These are phyloP conservation scores for Orbilia javanica DNA, from an alignment of 2,329 filamentous ascomycete species.

Conservation along the genomic window DNA sequence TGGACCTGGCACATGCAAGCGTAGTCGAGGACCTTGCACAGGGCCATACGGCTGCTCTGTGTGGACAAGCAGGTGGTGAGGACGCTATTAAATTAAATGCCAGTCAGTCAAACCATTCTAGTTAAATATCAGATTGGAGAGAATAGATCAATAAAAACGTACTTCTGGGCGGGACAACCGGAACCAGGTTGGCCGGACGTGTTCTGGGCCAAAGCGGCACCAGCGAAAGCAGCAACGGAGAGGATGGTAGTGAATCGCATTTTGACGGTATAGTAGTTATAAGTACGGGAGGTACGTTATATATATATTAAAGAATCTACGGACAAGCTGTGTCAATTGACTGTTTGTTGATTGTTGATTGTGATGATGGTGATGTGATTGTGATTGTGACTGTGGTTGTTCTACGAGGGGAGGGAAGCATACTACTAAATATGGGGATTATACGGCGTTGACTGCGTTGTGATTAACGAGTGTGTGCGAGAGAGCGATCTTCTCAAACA, in stretches of 20 bases:
- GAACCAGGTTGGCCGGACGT: constrained; percentile 13
- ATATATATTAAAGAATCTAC: constrained; percentile 46
- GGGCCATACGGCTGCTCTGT: constrained; percentile 15
- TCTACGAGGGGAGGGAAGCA: not conserved
- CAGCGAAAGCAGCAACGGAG: constrained; percentile 61
- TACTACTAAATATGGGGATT: constrained; percentile 23
- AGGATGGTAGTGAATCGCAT: constrained; percentile 60
- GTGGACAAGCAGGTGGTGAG: constrained; percentile 39
- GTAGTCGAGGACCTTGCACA: constrained; percentile 44
- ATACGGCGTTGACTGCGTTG: constrained; percentile 34
- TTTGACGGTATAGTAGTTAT: constrained; percentile 45
- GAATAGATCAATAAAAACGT: not conserved
- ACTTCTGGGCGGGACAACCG: constrained; percentile 38
- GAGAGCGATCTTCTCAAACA: constrained; percentile 36
- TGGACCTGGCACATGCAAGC: constrained; percentile 50
- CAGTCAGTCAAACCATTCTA: not conserved
- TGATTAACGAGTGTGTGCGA: constrained; percentile 48
- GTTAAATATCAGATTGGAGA: not conserved
- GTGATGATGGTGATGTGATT: not conserved
- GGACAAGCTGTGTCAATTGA: not conserved
- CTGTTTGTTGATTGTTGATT: not conserved
- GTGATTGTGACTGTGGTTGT: too few relatives aligned
- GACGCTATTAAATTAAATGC: constrained; percentile 37
- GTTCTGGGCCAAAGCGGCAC: constrained; percentile 61
- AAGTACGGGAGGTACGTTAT: constrained; percentile 16